Percentiles rank a stretch among this genome's conserved stretches.
phyloP scores from a whole-genome alignment of 495 filamentous ascomycete genomes.

The Lentithecium fluviatile region DNA sequence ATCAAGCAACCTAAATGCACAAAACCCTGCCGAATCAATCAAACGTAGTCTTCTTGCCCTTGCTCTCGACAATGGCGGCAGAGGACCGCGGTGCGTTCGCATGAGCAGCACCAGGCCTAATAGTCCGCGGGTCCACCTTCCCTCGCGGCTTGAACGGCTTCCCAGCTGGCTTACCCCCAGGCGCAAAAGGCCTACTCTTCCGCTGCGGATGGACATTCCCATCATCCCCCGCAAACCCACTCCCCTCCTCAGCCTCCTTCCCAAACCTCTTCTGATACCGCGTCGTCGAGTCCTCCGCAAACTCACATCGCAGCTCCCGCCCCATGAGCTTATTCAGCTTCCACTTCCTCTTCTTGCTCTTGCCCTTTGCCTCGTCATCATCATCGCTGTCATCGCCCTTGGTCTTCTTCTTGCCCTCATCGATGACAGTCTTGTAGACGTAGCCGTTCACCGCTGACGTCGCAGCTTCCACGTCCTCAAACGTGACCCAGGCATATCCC shows the following conservation, averaged over 20 bases:
- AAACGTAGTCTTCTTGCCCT: conserved; percentile 83
- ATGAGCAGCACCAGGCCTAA: conserved; percentile 46
- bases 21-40: conserved; percentile 44
- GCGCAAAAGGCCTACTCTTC: conserved; percentile 30
- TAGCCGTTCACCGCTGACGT: conserved; percentile 80
- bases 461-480: conserved; percentile 72
- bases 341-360: conserved; percentile 68
- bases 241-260: conserved; percentile 57
- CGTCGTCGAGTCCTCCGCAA: conserved; percentile 82
- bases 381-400: conserved; percentile 43
- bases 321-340: conserved; percentile 80
- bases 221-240: conserved; percentile 26
- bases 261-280: conserved; percentile 93
- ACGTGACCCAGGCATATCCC: conserved; percentile 92
- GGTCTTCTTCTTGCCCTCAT: conserved; percentile 40
- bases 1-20: too few species aligned
- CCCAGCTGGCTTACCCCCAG: background rate
- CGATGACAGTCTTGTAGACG: conserved; percentile 49
- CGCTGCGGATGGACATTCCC: conserved; percentile 21
- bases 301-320: conserved; percentile 79
- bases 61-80: conserved; percentile 73
- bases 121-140: conserved; percentile 40
- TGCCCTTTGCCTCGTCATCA: conserved; percentile 44
- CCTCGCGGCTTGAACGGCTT: conserved; percentile 3
- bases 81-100: conserved; percentile 57